These are phyloP conservation scores for Aspergillus bertholletiae DNA, from an alignment of 495 filamentous ascomycete genomes.

Conservation along the genomic window DNA sequence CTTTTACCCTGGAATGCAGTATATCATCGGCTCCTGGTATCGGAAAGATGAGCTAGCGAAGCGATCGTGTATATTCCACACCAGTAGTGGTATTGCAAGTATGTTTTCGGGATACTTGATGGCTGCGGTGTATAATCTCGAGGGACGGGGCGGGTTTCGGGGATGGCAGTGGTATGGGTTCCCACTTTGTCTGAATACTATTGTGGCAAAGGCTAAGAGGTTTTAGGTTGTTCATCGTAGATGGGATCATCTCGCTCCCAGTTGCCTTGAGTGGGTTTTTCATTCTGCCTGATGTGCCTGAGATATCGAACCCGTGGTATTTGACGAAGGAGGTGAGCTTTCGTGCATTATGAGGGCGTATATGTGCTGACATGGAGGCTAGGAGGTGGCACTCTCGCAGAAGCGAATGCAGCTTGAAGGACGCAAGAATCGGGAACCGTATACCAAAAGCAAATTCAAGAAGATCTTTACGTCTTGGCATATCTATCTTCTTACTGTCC, in stretches of 20 bases:
- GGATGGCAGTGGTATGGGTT: conserved; percentile 42
- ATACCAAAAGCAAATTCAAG: conserved; percentile 44
- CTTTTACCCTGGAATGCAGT: conserved; percentile 46
- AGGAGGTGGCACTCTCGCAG: conserved; percentile 43
- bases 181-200: background rate
- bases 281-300: conserved; percentile 57
- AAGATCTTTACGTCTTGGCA: conserved; percentile 54
- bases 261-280: conserved; percentile 54
- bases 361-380: conserved; percentile 1
- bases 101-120: conserved; percentile 60
- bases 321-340: conserved; percentile 31
- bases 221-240: conserved; percentile 37
- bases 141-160: conserved; percentile 43
- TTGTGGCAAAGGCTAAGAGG: background rate
- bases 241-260: conserved; percentile 45
- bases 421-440: conserved; percentile 38
- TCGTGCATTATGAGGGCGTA: background rate
- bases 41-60: conserved; percentile 53
- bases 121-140: conserved; percentile 50
- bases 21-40: conserved; percentile 49
- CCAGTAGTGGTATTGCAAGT: conserved; percentile 46
- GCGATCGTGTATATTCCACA: conserved; percentile 61
- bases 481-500: conserved; percentile 41
- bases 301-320: conserved; percentile 55
- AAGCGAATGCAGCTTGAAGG: conserved; percentile 48